phyloP scores from a whole-genome alignment of 1,284 basidiomycete species.

The Dichomitus squalens region DNA sequence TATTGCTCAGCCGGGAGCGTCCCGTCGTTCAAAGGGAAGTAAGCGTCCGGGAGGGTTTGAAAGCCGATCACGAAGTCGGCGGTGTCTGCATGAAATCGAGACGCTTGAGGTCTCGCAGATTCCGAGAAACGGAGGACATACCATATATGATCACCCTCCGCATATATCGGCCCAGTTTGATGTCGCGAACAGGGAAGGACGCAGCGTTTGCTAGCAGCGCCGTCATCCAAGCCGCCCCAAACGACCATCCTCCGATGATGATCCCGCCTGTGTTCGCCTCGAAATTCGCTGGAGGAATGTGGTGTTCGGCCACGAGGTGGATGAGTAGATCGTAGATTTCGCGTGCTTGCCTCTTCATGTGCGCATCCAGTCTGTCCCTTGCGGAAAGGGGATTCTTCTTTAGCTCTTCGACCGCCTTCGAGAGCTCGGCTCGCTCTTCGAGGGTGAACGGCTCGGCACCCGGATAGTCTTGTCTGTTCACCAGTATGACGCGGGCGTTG shows the following conservation, averaged over 20 bases:
- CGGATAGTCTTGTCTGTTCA: constrained; percentile 11
- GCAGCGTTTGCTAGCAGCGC: background rate
- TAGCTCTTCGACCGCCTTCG: constrained; percentile 4
- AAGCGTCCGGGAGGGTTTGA: background rate
- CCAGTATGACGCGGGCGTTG: constrained; percentile 11
- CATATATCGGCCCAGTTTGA: background rate
- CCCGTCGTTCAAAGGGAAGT: background rate
- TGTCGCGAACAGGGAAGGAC: background rate
- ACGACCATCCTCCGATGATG: background rate
- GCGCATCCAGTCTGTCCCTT: background rate
- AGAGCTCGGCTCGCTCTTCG: constrained; percentile 19
- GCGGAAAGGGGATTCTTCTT: constrained; percentile 10
- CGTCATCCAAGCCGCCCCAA: background rate
- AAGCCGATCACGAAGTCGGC: background rate
- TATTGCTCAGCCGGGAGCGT: background rate
- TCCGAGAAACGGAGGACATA: background rate
- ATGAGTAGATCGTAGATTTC: constrained; percentile 1
- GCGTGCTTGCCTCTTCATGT: background rate
- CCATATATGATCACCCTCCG: background rate
- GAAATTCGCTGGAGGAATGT: background rate
- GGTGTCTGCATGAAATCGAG: background rate
- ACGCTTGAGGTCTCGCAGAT: background rate
- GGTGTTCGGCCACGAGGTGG: background rate
- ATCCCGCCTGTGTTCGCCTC: background rate
- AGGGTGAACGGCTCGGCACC: constrained; percentile 4